Percentiles rank a stretch among this genome's conserved stretches.
phyloP scores from a whole-genome alignment of 2,329 filamentous ascomycete species.

The Exophiala spinifera region DNA sequence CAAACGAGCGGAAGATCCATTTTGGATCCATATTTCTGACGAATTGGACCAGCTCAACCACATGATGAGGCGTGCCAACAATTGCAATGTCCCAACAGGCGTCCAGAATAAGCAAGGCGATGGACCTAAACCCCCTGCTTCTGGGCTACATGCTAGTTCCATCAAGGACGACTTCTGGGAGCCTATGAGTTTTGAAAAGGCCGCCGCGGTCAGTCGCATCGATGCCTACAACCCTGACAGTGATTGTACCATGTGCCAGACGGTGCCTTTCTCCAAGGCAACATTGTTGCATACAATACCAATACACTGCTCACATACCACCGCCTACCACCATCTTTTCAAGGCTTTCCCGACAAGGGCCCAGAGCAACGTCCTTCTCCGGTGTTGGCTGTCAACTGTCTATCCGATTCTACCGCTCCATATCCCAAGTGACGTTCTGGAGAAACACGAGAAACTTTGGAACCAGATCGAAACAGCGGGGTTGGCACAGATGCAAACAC shows the following conservation, averaged over 20 bases:
- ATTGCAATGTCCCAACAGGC: constrained; percentile 13
- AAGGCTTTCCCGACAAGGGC: constrained; percentile 42
- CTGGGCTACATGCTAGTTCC: not conserved
- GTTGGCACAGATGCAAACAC: constrained; percentile 33
- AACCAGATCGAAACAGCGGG: constrained; percentile 34
- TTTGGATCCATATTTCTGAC: constrained; percentile 21
- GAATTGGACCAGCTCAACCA: constrained; percentile 26
- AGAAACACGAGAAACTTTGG: constrained; percentile 45
- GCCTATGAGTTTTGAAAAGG: constrained; percentile 21
- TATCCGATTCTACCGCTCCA: constrained; percentile 46
- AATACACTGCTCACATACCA: constrained; percentile 33
- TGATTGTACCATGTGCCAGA: constrained; percentile 24
- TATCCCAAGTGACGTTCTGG: constrained; percentile 42
- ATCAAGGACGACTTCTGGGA: constrained; percentile 12
- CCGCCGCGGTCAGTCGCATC: constrained; percentile 1
- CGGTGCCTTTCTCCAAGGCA: constrained; percentile 37
- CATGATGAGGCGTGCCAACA: constrained; percentile 30
- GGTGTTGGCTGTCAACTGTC: constrained; percentile 46
- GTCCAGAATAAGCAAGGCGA: constrained; percentile 13
- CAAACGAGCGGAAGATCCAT: constrained; percentile 9
- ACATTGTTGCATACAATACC: constrained; percentile 39
- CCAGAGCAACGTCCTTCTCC: constrained; percentile 47
- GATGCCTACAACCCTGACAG: constrained; percentile 6
- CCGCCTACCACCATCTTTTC: constrained; percentile 41
- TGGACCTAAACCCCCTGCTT: not conserved